These are phyloP conservation scores for Cryphonectria carpinicola DNA, from an alignment of 2,329 filamentous ascomycete species.

Conservation along the genomic window DNA sequence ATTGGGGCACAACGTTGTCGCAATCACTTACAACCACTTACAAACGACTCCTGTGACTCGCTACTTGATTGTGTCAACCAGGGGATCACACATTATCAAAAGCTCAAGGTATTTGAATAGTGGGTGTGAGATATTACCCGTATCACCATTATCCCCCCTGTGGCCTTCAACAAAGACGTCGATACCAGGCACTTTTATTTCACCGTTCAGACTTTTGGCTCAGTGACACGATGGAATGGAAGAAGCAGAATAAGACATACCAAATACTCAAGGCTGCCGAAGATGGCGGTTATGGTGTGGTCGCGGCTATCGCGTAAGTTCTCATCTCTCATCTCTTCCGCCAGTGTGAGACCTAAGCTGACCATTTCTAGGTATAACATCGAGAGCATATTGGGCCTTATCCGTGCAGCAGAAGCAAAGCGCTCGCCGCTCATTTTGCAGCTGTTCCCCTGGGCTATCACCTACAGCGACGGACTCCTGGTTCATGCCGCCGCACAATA, in stretches of 20 bases:
- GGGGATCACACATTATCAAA: background rate
- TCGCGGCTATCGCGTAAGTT: constrained; percentile 25
- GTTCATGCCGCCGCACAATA: constrained; percentile 56
- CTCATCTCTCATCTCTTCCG: background rate
- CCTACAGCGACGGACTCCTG: constrained; percentile 59
- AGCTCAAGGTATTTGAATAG: background rate
- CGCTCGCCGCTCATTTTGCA: constrained; percentile 69
- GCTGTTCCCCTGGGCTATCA: constrained; percentile 72
- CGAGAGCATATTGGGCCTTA: constrained; percentile 61
- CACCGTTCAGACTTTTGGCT: background rate
- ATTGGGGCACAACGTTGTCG: background rate
- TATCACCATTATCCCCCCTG: background rate
- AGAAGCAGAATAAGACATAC: constrained; percentile 24
- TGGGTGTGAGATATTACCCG: background rate
- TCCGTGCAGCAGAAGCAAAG: constrained; percentile 55
- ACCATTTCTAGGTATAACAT: constrained; percentile 56
- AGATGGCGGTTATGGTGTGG: constrained; percentile 24
- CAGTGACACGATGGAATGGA: constrained; percentile 25
- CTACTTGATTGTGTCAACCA: background rate
- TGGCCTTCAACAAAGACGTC: background rate
- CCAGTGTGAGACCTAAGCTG: background rate
- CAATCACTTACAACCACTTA: background rate
- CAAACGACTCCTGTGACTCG: background rate
- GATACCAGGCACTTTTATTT: background rate
- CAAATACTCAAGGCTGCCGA: constrained; percentile 27